Conservation (phyloP, 163 green algal genomes). For the Scenedesmus sp. region DNA sequence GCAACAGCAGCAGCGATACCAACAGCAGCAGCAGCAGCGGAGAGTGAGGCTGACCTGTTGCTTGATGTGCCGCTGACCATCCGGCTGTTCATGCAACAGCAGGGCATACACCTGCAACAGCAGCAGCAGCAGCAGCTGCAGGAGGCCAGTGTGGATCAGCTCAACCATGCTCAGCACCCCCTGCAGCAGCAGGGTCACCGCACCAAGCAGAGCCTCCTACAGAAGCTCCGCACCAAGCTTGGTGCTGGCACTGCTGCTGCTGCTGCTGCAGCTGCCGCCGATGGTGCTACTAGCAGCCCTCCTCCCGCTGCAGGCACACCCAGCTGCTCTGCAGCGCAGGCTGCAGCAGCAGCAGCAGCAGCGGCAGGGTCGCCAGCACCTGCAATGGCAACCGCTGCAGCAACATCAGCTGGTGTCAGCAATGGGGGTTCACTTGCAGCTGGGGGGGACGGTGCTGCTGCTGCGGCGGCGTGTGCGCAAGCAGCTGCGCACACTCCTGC, state of each 20-base stretch:
- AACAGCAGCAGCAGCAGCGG: neutral
- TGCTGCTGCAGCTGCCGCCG: constrained; percentile 29
- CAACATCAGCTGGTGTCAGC: neutral
- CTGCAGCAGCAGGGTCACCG: neutral
- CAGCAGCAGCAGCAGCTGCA: constrained; percentile 3
- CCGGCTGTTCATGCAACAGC: constrained; percentile 18
- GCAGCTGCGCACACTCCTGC: neutral
- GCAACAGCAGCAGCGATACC: neutral
- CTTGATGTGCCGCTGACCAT: constrained; percentile 31
- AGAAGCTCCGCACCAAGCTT: neutral
- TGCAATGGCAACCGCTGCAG: neutral
- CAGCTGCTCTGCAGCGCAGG: neutral
- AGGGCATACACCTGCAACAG: constrained; percentile 18
- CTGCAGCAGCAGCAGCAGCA: constrained; percentile 20
- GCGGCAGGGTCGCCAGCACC: neutral
- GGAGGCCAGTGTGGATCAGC: no score
- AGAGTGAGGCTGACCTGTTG: constrained; percentile 1
- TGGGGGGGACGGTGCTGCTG: neutral
- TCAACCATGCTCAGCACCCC: neutral
- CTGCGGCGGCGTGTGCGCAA: neutral
- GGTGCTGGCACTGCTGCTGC: neutral
- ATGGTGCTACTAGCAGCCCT: neutral
- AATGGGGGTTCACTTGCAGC: neutral
- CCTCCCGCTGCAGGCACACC: neutral
- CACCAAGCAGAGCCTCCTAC: neutral